These are phyloP conservation scores for Ogataea populi-albae DNA, from an alignment of 805 yeast species.

Conservation along the genomic window DNA sequence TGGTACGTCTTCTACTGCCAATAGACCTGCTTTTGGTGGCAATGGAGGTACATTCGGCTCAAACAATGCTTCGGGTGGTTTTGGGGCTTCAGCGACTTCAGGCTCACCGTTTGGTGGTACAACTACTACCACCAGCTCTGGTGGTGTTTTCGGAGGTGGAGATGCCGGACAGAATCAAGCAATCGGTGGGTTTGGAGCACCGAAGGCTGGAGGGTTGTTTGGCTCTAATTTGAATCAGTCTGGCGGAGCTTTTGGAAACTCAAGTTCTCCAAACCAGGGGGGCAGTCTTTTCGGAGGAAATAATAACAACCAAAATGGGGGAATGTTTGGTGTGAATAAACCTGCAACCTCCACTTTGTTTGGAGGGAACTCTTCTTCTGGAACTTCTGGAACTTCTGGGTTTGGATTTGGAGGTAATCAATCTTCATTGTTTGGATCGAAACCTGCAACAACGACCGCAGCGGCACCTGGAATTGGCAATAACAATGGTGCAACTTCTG, in stretches of 20 bases:
- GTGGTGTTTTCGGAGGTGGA: conserved; percentile 10
- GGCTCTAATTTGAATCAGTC: conserved; percentile 17
- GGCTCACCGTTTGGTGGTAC: conserved; percentile 1
- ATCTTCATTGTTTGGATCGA: conserved; percentile 39
- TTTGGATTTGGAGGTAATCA: conserved; percentile 16
- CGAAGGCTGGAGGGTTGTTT: conserved; percentile 12
- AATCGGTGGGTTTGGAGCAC: conserved; percentile 4
- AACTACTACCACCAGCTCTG: conserved; percentile 5
- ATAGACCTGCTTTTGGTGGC: conserved; percentile 23
- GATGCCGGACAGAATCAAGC: conserved; percentile 2
- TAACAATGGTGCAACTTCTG: conserved; percentile 21
- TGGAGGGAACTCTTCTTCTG: conserved; percentile 26
- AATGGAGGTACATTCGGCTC: conserved; percentile 29
- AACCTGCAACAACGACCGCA: conserved; percentile 23
- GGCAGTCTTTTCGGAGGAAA: conserved; percentile 13
- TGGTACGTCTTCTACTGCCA: conserved; percentile 16
- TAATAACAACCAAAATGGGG: conserved; percentile 33
- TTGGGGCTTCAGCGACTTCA: conserved; percentile 7
- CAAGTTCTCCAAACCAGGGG: conserved; percentile 22
- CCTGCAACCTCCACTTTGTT: conserved; percentile 24
- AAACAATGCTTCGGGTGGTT: conserved; percentile 17
- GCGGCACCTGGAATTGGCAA: conserved; percentile 33
- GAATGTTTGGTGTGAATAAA: conserved; percentile 36
- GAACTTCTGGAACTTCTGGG: conserved; percentile 11
- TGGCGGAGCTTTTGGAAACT: conserved; percentile 35